Evolutionary conservation across 768 basidiomycete genomes (phyloP).

Genomic region (Podaxis sp.): DNA sequence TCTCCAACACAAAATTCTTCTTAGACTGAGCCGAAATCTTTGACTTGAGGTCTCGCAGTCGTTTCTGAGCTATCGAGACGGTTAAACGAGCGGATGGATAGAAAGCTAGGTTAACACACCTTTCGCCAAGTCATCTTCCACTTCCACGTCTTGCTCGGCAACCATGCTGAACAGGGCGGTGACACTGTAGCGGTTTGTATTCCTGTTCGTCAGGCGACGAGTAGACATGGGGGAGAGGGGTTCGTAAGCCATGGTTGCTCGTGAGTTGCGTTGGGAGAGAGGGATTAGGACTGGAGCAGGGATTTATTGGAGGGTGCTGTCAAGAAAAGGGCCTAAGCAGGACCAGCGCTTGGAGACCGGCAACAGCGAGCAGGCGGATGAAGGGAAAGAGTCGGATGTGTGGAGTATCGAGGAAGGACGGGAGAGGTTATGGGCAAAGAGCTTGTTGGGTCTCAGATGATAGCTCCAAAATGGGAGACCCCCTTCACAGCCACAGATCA

Average conservation of each 20-base stretch:
- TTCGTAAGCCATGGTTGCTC: conserved; percentile 54
- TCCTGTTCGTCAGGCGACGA: conserved; percentile 83
- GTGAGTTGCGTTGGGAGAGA: conserved; percentile 22
- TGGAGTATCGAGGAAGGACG: conserved; percentile 8
- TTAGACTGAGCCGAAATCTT: conserved; percentile 98
- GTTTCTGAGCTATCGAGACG: conserved; percentile 77
- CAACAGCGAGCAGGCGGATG: conserved; percentile 16
- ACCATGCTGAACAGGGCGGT: conserved; percentile 97
- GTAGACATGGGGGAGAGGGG: conserved; percentile 64
- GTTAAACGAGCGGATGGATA: conserved; percentile 1
- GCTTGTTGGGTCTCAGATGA: conserved; percentile 2
- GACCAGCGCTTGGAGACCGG: conserved; percentile 17
- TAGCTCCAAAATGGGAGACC: conserved; percentile 7
- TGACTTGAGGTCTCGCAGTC: conserved; percentile 90
- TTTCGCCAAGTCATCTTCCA: conserved; percentile 94
- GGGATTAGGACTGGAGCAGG: conserved; percentile 16
- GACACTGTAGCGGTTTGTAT: conserved; percentile 94
- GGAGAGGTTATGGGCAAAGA: neutral
- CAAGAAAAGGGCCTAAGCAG: conserved; percentile 11
- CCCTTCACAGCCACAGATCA: conserved; percentile 8
- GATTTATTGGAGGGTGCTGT: conserved; percentile 4
- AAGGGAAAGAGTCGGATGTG: conserved; percentile 5
- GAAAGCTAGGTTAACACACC: conserved; percentile 45
- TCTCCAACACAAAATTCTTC: conserved; percentile 99
- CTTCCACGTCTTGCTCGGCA: conserved; percentile 96